Base-by-base conservation (phyloP, 257 asterid species). In the Solanum piurae region DNA sequence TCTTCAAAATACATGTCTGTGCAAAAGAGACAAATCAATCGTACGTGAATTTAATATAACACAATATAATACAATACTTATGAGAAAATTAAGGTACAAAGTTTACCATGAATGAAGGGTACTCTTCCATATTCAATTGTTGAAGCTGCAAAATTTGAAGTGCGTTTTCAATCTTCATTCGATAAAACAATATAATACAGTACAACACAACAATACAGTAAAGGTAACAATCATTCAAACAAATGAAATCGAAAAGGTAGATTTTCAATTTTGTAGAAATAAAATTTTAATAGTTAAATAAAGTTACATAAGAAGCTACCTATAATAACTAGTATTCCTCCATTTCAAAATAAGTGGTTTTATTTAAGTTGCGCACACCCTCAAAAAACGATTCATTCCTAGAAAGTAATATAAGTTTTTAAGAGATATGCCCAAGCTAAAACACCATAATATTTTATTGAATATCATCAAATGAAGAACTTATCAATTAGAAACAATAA, bases 361-460 rank as follows among this genome's bases (percentile, higher is more conserved):
- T 40, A 40, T 62, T 4, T 62, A 62, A 6, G 16, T n/a, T 62
- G 13, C 0, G 3, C 7, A 62, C 23, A 14, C 1, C 5, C 18
- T 12, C 2, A 12, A 7, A 38, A 46, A 46, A 46, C 7, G 2
- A 1, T 2, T 18, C n/a, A 52, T 0, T 18, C n/a, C 62, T 18
- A 52, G n/a, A 52, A 52, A 52, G 62, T 52, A 16, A 18, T 52
- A 52, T 18, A 0, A 0, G 0, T 52, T 52, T 52, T 52, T 52
- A 52, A 52, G n/a, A 0, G 49, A 0, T 2, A 2, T 0, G 0
- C n/a, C 9, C 62, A 52, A 52, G 62, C 18, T 46, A 46, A 46
- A 46, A 4, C 55, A 46, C 2, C 55, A 46, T 46, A 0, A 46
- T 12, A 12, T 12, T 46, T 4, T 12, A 12, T 52, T 3, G 9